A percentile compares a stretch with the other conserved stretches of the same genome.
Evolutionary conservation across 2,329 filamentous ascomycete species (phyloP).

Genomic region (Exophiala sp.): DNA sequence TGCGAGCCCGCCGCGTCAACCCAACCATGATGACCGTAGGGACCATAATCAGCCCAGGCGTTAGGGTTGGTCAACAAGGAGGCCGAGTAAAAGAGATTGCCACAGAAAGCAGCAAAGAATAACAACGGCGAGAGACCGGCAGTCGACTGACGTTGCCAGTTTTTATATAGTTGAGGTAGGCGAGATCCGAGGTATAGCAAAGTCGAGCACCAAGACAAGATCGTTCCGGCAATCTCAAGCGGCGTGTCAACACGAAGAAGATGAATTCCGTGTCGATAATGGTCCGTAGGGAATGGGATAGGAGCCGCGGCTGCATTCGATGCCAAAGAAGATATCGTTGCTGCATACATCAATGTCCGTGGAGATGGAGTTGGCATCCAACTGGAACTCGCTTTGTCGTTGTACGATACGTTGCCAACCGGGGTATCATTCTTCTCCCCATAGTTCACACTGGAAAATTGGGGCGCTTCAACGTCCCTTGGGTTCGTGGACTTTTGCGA

Average conservation of each 20-base stretch:
- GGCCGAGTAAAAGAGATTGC: constrained; percentile 61
- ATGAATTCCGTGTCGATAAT: constrained; percentile 25
- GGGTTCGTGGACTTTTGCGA: constrained; percentile 15
- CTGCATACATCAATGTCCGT: constrained; percentile 41
- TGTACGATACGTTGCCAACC: constrained; percentile 1
- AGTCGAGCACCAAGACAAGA: constrained; percentile 54
- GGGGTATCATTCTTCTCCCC: constrained; percentile 23
- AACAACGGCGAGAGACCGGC: constrained; percentile 57
- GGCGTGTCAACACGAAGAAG: constrained; percentile 29
- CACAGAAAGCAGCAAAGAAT: constrained; percentile 61
- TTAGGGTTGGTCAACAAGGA: constrained; percentile 59
- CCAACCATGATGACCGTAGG: constrained; percentile 57
- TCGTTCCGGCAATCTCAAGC: constrained; percentile 44
- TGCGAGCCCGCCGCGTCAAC: constrained; percentile 51
- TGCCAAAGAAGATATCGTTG: constrained; percentile 41
- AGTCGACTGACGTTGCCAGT: constrained; percentile 57
- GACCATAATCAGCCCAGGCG: constrained; percentile 53
- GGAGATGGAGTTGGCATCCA: constrained; percentile 34
- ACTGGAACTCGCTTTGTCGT: constrained; percentile 16
- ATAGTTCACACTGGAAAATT: constrained; percentile 24
- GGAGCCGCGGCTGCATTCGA: constrained; percentile 40
- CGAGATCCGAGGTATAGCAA: constrained; percentile 54
- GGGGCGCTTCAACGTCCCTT: constrained; percentile 15
- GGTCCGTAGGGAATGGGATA: constrained; percentile 16
- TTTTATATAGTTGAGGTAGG: constrained; percentile 61